Base-by-base conservation (phyloP, 345 rosid species). In the Eucalyptus melliodora region DNA sequence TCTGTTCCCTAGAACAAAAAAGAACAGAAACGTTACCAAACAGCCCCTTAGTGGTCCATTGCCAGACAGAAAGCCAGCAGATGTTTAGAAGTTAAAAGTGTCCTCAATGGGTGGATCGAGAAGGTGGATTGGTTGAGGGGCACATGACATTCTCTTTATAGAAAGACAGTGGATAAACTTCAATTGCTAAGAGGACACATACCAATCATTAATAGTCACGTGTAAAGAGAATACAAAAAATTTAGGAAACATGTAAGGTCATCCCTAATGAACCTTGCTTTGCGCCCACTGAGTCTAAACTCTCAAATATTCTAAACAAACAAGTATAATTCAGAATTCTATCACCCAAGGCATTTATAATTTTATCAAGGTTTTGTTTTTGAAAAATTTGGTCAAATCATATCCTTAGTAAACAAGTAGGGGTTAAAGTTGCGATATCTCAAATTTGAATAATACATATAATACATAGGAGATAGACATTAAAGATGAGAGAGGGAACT, bases 151-250 rank as follows among this genome's bases (percentile, higher is more conserved):
- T 26, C 31, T 1, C 15, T 0, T 11, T 12, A 30, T 62, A 62
- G 2, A 14, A 62, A 62, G 69, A 2, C 8, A 7, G 16, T 13
- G 34, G 0, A 62, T 13, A 30, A 30, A 30, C 4, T 62, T 0
- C 2, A 62, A 0, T 3, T 30, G 7, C 30, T 3, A 62, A 5
- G 8, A 62, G 0, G 16, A 12, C 1, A 62, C 8, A 0, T 62
- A 2, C 5, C 34, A 62, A 62, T 62, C 1, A 62, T 13, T 27
- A 6, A 62, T 62, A 62, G 7, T 62, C 17, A 12, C 3, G 9
- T 62, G 9, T 30, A 30, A 30, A 30, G 34, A 62, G 1, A 2
- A 13, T 7, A 62, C 2, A 13, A 13, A 62, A 62, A 2, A 2
- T 6, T 62, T 30, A 62, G 2, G 3, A 30, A 62, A 62, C 8